Base-by-base conservation (phyloP, 2,329 filamentous ascomycete genomes). In the Fusarium floridanum region DNA sequence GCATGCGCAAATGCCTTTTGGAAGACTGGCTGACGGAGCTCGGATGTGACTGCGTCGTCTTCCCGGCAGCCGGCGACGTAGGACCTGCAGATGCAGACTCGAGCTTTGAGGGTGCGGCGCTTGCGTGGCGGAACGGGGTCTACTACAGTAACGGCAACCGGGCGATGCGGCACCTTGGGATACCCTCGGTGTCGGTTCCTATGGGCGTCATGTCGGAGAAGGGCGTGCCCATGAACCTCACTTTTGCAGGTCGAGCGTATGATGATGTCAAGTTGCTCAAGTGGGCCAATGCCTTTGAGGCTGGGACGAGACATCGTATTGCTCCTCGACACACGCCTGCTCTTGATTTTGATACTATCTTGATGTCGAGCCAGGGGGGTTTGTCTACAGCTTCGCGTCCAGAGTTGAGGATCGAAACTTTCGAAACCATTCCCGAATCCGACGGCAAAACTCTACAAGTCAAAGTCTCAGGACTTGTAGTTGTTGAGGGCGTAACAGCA, bases 111-210 rank as follows among this genome's bases (percentile, higher is more conserved):
- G 68, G 67, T 0, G 77, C 74, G 11, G 17, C 48, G 0, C 45
- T 64, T 27, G 78, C 76, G 2, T 74, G 77, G 71, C 64, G 68
- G 0, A 79, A 90, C 62, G 88, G 89, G 0, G 84, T 90, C 5
- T 85, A 84, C 53, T 90, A 89, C 68, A 86, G 84, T 1, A 88
- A 90, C 65, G 88, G 88, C 0, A 89, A 89, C 62, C 81, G 87
- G 2, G 86, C 85, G 0, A 80, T 91, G 2, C 81, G 88, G 14
- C 88, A 90, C 67, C 80, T 90, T 4, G 88, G 89, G 1, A 83
- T 90, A 1, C 89, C 89, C 0, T 88, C 86, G 0, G 83, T 90
- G 2, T 87, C 84, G 0, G 86, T 89, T 0, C 85, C 87, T 0
- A 90, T 90, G 88, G 88, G 88, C 0, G 65, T 83, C 1, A 83